These are phyloP conservation scores for Urtica urens DNA, from an alignment of 306 rosid species.

Conservation along the genomic window DNA sequence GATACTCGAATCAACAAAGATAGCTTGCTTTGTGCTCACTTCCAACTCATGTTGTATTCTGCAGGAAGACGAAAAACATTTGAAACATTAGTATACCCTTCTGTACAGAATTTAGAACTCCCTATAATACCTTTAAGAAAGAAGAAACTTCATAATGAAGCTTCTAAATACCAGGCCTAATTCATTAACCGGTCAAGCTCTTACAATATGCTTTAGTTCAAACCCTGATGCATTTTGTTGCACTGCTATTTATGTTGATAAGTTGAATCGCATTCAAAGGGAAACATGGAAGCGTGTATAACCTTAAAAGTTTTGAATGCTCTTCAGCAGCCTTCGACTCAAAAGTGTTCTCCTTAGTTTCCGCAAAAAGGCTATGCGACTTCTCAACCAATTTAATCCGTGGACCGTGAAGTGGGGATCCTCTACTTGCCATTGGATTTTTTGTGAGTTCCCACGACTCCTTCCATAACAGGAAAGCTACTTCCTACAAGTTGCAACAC, in stretches of 20 bases:
- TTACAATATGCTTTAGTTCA: background rate
- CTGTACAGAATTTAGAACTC: too few relatives aligned
- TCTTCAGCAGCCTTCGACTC: conserved; percentile 96
- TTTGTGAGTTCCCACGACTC: conserved; percentile 84
- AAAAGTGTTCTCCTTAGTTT: conserved; percentile 81
- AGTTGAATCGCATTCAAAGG: conserved; percentile 1
- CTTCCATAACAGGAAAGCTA: conserved; percentile 91
- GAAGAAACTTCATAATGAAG: background rate
- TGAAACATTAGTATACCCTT: too few relatives aligned
- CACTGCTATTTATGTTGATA: conserved; percentile 6
- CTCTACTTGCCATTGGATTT: conserved; percentile 95
- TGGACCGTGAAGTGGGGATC: conserved; percentile 93
- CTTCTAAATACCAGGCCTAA: background rate
- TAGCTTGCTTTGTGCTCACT: conserved; percentile 87
- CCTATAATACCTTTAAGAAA: background rate
- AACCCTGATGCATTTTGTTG: conserved; percentile 11
- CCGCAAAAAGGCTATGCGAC: conserved; percentile 60
- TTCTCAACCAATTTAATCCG: conserved; percentile 79
- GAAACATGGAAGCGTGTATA: conserved; percentile 16
- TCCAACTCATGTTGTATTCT: conserved; percentile 89
- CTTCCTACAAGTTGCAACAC: conserved; percentile 49
- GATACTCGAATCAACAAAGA: conserved; percentile 93
- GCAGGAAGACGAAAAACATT: conserved; percentile 17
- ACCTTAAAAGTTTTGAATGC: conserved; percentile 88
- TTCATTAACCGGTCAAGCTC: background rate